A percentile compares a stretch with the other conserved stretches of the same genome.
phyloP scores from a whole-genome alignment of 2,329 filamentous ascomycete genomes.

The Neocatenulostroma microsporum region DNA sequence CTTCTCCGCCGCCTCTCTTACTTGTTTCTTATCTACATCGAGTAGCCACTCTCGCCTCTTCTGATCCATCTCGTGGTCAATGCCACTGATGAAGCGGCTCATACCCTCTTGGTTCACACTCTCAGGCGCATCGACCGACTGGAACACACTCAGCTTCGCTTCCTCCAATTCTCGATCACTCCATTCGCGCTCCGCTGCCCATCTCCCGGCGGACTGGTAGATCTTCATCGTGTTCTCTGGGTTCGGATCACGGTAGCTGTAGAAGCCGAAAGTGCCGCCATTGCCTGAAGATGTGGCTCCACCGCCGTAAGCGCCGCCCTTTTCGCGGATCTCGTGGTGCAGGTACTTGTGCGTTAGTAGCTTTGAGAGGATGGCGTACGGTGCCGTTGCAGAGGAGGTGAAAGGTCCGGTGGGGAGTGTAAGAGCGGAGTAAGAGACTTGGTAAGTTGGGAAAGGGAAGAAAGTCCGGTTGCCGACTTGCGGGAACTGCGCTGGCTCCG shows the following conservation, averaged over 20 bases:
- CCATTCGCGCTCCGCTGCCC: constrained; percentile 77
- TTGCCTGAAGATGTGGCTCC: constrained; percentile 75
- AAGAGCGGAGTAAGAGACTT: constrained; percentile 88
- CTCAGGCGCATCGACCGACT: constrained; percentile 78
- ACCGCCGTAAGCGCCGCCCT: constrained; percentile 91
- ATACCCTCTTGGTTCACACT: constrained; percentile 85
- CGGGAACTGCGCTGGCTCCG: constrained; percentile 19
- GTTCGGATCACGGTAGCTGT: constrained; percentile 94
- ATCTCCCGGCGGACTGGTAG: constrained; percentile 73
- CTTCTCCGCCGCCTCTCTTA: constrained; percentile 70
- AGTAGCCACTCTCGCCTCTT: constrained; percentile 72
- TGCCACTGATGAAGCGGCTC: constrained; percentile 71
- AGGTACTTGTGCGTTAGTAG: constrained; percentile 93
- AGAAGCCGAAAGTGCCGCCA: constrained; percentile 85
- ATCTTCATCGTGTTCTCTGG: constrained; percentile 79
- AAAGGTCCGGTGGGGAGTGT: constrained; percentile 80
- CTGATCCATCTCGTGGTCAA: constrained; percentile 86
- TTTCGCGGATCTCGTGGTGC: constrained; percentile 95
- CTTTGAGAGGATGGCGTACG: constrained; percentile 81
- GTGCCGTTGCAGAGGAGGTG: constrained; percentile 62
- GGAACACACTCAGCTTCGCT: constrained; percentile 91
- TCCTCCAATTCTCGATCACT: constrained; percentile 81
- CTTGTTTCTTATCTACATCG: constrained; percentile 73
- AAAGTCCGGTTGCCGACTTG: constrained; percentile 57
- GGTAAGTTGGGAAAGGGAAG: constrained; percentile 83